Percentiles rank a stretch among this genome's conserved stretches.
phyloP scores from a whole-genome alignment of 148 eudicot species.

The Polygonum maritimum region DNA sequence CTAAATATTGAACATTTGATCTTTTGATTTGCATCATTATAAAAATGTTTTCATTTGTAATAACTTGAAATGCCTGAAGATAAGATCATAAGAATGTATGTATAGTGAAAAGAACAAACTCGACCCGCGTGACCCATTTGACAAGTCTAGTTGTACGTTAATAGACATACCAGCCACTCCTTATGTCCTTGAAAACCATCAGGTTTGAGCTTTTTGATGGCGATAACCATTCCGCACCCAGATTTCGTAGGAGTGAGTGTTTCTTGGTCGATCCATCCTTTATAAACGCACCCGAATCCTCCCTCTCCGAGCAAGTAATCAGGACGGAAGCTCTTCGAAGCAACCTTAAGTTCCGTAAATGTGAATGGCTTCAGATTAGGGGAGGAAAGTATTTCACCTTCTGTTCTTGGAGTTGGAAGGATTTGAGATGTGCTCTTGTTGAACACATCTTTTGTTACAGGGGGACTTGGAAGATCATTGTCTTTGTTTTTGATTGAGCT shows the following conservation, averaged over 20 bases:
- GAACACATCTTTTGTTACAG: constrained; percentile 6
- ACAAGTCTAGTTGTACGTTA: background rate
- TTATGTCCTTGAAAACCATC: constrained; percentile 33
- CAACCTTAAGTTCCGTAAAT: constrained; percentile 23
- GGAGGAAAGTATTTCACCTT: constrained; percentile 26
- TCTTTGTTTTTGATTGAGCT: background rate
- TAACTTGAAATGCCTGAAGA: too few relatives aligned
- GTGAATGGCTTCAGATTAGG: constrained; percentile 20
- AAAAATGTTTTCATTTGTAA: too few relatives aligned
- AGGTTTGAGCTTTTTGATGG: constrained; percentile 31
- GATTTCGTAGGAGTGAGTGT: constrained; percentile 25
- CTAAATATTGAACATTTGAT: background rate
- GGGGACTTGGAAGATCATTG: background rate
- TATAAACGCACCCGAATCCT: constrained; percentile 36
- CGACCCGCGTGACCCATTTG: too few relatives aligned
- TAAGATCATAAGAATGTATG: too few relatives aligned
- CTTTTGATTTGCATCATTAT: too few relatives aligned
- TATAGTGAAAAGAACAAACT: too few relatives aligned
- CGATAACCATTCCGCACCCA: constrained; percentile 32
- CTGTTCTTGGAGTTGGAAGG: constrained; percentile 42
- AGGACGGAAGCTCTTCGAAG: constrained; percentile 29
- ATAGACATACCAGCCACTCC: constrained; percentile 33
- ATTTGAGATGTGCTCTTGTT: background rate
- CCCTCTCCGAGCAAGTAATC: constrained; percentile 35
- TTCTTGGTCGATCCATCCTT: constrained; percentile 32